Conservation (phyloP, 352 stramenopile genomes). For the Phytopythium boreale region DNA sequence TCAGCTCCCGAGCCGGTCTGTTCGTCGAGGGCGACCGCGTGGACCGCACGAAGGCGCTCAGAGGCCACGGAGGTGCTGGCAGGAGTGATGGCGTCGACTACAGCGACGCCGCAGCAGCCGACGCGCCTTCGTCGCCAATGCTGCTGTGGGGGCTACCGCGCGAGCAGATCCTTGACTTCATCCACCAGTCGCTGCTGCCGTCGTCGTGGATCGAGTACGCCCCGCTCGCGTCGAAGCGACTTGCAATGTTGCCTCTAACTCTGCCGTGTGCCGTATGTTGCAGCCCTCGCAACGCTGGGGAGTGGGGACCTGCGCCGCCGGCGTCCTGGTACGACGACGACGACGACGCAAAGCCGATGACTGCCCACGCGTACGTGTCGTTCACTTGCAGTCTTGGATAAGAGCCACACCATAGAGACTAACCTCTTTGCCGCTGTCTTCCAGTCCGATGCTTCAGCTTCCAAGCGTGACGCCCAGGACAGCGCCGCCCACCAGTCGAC, state of each 20-base stretch:
- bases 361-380: neutral
- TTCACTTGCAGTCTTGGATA: neutral
- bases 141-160: slow-evolving; percentile 61
- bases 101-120: slow-evolving; percentile 2
- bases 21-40: slow-evolving; percentile 37
- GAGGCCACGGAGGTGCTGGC: slow-evolving; percentile 18
- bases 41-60: slow-evolving; percentile 52
- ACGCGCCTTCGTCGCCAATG: slow-evolving; percentile 25
- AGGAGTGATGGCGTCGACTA: neutral
- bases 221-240: too few relatives aligned
- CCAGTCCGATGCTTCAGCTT: neutral
- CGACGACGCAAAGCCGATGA: slow-evolving; percentile 15
- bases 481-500: neutral
- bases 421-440: neutral
- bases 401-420: neutral
- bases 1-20: slow-evolving; percentile 25
- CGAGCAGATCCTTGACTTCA: slow-evolving; percentile 76
- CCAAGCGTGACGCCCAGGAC: neutral
- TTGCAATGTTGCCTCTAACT: neutral
- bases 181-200: slow-evolving; percentile 69
- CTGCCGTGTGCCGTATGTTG: neutral
- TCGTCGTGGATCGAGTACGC: slow-evolving; percentile 56
- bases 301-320: slow-evolving; percentile 40
- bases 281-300: slow-evolving; percentile 5
- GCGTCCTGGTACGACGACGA: neutral